Evolutionary conservation across 441 rosid species (phyloP), one percentile per base, ranked within the genome.

Genomic region (Isatis lusitanica): DNA sequence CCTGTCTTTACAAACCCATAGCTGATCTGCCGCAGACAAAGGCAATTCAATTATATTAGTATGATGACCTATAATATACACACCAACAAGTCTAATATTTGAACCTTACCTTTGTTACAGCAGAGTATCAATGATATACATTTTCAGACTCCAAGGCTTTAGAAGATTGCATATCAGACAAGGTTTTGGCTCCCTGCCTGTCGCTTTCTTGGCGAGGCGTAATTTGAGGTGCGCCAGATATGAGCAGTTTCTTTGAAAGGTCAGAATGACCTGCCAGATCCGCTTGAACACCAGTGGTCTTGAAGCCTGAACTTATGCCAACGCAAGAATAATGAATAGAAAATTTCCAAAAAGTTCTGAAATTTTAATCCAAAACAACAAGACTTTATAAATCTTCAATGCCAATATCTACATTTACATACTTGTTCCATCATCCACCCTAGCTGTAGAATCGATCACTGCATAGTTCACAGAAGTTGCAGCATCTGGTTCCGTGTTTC

Each of bases 231-330:
- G 56, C 82, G 31, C 99, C 98, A 92, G 26, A 92, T 83, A 38
- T 77, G 84, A 66, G 83, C 81, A 92, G 84, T 78, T 85, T 88
- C 71, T 80, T 57, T 33, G 85, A 85, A 78, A 87, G 84, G 63
- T 75, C 79, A 67, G 46, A 48, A 57, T 65, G 73, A 64, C 71
- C 76, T 44, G 71, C 62, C 36, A 68, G 63, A 75, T 84, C 93
- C 7, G 91, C 83, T 74, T 92, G 98, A 79, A 95, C 84, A 82
- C 97, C 97, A 52, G 80, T 74, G 51, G 84, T 80, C 82, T 79
- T 84, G 63, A 77, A 79, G 11, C 90, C 85, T 78, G 85, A n/a
- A 78, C 80, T 74, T 76, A 78, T 7, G 71, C 88, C 82, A 80
- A 56, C 48, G 56, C 52, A 67, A 70, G 65, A 61, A 79, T 48